A percentile compares a stretch with the other conserved stretches of the same genome.
These are phyloP conservation scores for Medicago arabica DNA, from an alignment of 306 rosid genomes.

Conservation along the genomic window DNA sequence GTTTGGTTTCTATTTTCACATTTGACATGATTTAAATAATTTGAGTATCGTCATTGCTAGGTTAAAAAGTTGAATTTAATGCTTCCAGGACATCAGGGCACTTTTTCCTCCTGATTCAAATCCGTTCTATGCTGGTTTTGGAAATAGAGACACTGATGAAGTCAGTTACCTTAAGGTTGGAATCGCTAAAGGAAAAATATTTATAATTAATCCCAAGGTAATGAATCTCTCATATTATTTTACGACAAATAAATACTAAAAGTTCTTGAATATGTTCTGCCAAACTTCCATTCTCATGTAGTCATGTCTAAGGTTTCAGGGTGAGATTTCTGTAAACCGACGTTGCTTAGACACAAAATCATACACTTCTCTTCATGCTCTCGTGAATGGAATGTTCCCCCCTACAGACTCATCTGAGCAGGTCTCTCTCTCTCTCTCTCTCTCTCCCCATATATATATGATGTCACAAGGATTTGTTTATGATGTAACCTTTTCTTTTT, in stretches of 20 bases:
- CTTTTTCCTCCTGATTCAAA: constrained; percentile 88
- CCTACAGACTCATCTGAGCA: constrained; percentile 65
- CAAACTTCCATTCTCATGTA: constrained; percentile 42
- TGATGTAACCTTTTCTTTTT: constrained; percentile 18
- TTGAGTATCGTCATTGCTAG: constrained; percentile 27
- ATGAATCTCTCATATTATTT: constrained; percentile 30
- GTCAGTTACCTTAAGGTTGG: constrained; percentile 93
- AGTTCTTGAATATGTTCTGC: constrained; percentile 21
- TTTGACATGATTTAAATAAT: constrained; percentile 19
- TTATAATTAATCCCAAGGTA: constrained; percentile 94
- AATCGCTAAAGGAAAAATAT: constrained; percentile 85
- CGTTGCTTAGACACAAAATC: constrained; percentile 73
- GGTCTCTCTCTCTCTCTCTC: constrained; percentile 56
- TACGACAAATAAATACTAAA: constrained; percentile 11
- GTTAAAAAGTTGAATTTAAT: constrained; percentile 33
- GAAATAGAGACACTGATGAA: constrained; percentile 94
- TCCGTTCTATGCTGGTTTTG: constrained; percentile 99
- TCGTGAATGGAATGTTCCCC: constrained; percentile 91
- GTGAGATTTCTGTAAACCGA: constrained; percentile 84
- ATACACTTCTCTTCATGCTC: constrained; percentile 78
- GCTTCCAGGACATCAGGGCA: constrained; percentile 74
- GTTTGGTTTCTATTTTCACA: constrained; percentile 52
- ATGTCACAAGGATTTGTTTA: constrained; percentile 7
- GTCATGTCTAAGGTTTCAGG: constrained; percentile 55
- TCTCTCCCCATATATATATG: neutral